These are phyloP conservation scores for Isatis lusitanica DNA, from an alignment of 441 rosid species.

Conservation along the genomic window DNA sequence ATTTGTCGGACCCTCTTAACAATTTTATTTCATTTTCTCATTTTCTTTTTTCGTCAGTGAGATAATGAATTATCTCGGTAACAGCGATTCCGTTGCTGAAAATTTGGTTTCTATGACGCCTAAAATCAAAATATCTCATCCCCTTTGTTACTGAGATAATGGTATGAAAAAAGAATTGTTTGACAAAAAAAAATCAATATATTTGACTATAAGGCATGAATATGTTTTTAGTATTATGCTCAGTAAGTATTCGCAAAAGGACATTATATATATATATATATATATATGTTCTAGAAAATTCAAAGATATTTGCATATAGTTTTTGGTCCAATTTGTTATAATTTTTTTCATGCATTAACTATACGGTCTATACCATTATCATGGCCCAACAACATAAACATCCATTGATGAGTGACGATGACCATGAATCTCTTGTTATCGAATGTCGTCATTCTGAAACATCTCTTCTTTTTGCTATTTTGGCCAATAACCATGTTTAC, in stretches of 20 bases:
- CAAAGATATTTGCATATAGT: neutral
- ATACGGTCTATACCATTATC: neutral
- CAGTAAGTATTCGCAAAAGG: too few species aligned
- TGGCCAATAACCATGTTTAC: neutral
- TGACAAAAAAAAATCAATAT: too few species aligned
- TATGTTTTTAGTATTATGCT: too few species aligned
- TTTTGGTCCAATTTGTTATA: neutral
- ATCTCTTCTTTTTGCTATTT: neutral
- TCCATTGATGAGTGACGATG: neutral
- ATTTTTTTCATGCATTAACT: neutral
- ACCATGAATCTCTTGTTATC: neutral
- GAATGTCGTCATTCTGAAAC: conserved; percentile 1
- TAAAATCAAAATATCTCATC: neutral
- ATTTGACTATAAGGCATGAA: neutral
- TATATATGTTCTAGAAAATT: too few species aligned
- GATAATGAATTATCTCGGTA: conserved; percentile 13
- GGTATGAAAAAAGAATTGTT: too few species aligned
- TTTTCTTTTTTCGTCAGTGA: neutral
- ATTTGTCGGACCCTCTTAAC: neutral
- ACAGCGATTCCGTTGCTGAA: neutral
- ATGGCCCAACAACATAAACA: neutral
- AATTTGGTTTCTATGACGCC: neutral
- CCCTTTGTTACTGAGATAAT: neutral
- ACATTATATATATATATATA: too few species aligned
- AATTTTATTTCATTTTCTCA: neutral